These are phyloP conservation scores for Pueraria montana DNA, from an alignment of 306 rosid genomes.

Conservation along the genomic window DNA sequence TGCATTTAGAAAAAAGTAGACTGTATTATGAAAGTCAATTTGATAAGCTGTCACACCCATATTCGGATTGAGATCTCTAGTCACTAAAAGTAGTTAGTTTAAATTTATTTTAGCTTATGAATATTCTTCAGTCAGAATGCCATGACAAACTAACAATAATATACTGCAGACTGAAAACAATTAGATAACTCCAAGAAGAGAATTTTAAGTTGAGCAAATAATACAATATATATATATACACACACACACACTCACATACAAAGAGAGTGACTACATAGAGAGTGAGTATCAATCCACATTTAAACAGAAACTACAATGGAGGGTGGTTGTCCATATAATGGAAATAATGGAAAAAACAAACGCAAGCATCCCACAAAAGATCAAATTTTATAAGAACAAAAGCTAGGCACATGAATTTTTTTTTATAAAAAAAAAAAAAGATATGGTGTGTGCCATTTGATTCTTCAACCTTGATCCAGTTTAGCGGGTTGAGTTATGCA, in stretches of 20 bases:
- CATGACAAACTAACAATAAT: conserved; percentile 1
- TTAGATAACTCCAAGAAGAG: not conserved
- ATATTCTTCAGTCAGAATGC: not conserved
- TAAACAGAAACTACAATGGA: not conserved
- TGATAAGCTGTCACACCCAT: not conserved
- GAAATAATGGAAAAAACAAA: not conserved
- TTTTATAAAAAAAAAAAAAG: too few species aligned
- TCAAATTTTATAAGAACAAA: not conserved
- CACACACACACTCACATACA: too few species aligned
- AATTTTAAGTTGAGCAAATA: not conserved
- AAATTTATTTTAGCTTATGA: conserved; percentile 29
- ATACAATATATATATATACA: too few species aligned
- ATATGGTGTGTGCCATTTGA: too few species aligned
- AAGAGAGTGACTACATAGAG: too few species aligned
- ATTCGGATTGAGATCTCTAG: conserved; percentile 22
- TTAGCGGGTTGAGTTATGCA: conserved; percentile 13
- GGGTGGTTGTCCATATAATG: not conserved
- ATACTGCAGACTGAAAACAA: not conserved
- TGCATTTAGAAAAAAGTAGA: conserved; percentile 16
- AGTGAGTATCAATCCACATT: not conserved
- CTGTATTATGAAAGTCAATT: not conserved
- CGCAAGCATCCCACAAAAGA: not conserved
- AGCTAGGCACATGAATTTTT: not conserved
- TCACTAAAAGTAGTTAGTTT: not conserved
- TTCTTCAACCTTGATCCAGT: not conserved